Conservation (phyloP, 768 basidiomycete species). For the Tulasnella sp. region DNA sequence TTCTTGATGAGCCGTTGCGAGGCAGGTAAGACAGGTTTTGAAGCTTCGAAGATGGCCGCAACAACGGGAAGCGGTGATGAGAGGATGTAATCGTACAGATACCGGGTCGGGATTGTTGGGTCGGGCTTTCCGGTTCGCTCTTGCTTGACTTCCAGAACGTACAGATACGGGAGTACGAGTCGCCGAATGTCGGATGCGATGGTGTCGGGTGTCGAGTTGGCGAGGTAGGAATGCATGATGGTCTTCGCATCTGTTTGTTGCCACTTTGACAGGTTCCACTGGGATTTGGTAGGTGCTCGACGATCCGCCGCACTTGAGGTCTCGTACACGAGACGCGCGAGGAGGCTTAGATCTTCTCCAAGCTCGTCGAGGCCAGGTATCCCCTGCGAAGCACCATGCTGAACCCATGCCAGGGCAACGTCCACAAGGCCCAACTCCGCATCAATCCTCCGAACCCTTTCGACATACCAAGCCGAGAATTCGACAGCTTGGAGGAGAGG, state of each 20-base stretch:
- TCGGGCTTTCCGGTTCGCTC: slow-evolving; percentile 74
- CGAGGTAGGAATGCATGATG: slow-evolving; percentile 68
- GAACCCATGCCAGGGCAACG: slow-evolving; percentile 66
- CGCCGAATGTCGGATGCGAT: slow-evolving; percentile 60
- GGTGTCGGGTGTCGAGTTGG: slow-evolving; percentile 56
- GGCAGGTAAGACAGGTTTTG: slow-evolving; percentile 75
- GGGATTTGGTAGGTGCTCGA: slow-evolving; percentile 32
- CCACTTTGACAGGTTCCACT: slow-evolving; percentile 73
- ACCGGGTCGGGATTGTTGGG: slow-evolving; percentile 50
- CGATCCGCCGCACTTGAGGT: slow-evolving; percentile 28
- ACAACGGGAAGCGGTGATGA: slow-evolving; percentile 56
- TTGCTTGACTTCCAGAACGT: slow-evolving; percentile 78
- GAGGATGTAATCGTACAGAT: slow-evolving; percentile 67
- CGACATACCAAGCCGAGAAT: slow-evolving; percentile 67
- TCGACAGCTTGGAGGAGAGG: slow-evolving; percentile 40
- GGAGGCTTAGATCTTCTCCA: slow-evolving; percentile 85
- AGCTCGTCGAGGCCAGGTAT: slow-evolving; percentile 71
- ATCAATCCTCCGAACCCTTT: slow-evolving; percentile 55
- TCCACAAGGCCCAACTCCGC: slow-evolving; percentile 66
- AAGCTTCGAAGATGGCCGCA: slow-evolving; percentile 76
- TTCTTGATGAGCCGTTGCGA: slow-evolving; percentile 66
- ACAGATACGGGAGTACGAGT: slow-evolving; percentile 87
- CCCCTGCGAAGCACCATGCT: slow-evolving; percentile 77
- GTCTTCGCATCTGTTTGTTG: slow-evolving; percentile 52
- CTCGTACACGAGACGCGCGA: slow-evolving; percentile 84